These are phyloP conservation scores for Neltuma alba DNA, from an alignment of 306 rosid genomes.

Conservation along the genomic window DNA sequence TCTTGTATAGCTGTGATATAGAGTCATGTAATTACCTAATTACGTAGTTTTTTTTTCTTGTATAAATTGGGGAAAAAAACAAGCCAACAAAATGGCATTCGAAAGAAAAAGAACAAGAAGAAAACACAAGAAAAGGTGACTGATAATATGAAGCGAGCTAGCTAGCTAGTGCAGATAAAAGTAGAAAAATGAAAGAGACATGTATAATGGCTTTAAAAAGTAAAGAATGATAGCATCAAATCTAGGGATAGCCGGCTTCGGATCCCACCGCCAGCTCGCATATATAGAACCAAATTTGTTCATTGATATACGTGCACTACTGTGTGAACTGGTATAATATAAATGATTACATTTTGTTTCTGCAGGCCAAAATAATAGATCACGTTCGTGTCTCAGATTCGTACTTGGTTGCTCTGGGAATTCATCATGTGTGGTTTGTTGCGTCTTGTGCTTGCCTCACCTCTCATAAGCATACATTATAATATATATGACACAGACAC, in stretches of 20 bases:
- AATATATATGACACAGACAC: not conserved
- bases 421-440: not conserved
- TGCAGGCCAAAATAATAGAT: not conserved
- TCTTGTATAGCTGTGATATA: no score
- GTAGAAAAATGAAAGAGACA: not conserved
- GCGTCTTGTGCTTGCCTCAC: not conserved
- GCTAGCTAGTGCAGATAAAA: no score
- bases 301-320: constrained; percentile 3
- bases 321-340: not conserved
- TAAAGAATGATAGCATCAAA: constrained; percentile 19
- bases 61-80: no score
- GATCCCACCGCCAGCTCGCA: constrained; percentile 27
- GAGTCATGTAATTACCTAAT: no score
- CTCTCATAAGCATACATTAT: not conserved
- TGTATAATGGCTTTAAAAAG: not conserved
- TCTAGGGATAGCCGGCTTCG: constrained; percentile 14
- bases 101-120: no score
- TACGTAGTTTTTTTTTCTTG: no score
- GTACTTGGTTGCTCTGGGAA: not conserved
- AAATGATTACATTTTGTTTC: not conserved
- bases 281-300: not conserved
- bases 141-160: no score
- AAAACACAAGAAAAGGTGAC: no score
- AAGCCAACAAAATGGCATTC: no score
- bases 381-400: constrained; percentile 1